Evolutionary conservation across 1,139 yeast species (phyloP), one percentile per base, ranked within the genome.

Genomic region (Eremothecium coryli): DNA sequence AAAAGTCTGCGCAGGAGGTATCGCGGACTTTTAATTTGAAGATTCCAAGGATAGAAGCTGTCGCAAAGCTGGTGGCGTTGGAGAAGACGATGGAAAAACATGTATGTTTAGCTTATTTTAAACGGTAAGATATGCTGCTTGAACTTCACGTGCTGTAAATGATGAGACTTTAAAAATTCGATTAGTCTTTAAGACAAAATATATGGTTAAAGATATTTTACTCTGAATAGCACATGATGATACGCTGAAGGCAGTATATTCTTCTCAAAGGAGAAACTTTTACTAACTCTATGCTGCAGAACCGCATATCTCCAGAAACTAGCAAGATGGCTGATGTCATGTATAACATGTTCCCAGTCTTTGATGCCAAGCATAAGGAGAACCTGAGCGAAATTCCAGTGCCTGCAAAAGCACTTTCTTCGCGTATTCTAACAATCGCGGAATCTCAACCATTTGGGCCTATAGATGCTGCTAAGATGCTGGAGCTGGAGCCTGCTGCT

Each of bases 361-460:
- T 76, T 38, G 61, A 65, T 37, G 58, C 66, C 23, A 48, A 48
- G 14, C 61, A 65, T 32, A 68, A 75, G 7, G 93, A 82, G 53
- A 81, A 81, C 52, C 65, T 81, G 56, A 81, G 95, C n/a, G 97
- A 90, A 67, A 84, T 88, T 65, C 95, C 96, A 21, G 76, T 84
- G 38, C 95, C 96, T 16, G 72, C 75, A 45, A 84, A 80, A 60
- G 82, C 95, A 2, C 68, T 80, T 44, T 77, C 76, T 43, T 88
- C 93, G 48, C 70, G 93, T 45, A 88, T 86, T 65, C 63, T 85
- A 56, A 81, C 93, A 15, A 79, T 90, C 56, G 90, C 95, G 10
- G 97, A 90, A 62, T 77, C 88, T 14, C 93, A 86, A 61, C 95
- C 95, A n/a, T 88, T 88, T 58, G 96, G 96, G 4, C 95, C 97